Base-by-base conservation (phyloP, 805 yeast species). In the Wickerhamiella parazyma region DNA sequence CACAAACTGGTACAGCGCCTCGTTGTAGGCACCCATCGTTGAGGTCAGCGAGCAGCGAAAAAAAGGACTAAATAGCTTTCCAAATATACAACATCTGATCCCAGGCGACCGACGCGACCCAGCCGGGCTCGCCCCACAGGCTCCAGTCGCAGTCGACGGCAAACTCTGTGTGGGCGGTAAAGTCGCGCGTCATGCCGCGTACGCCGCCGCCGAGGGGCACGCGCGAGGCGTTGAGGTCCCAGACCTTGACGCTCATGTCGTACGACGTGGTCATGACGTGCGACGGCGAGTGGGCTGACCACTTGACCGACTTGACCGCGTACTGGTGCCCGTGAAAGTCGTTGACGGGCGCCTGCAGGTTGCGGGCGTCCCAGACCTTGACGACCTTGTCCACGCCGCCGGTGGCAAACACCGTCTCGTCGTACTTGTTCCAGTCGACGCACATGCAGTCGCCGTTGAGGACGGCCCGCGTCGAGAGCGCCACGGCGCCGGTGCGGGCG, bases 21-120 rank as follows among this genome's bases (percentile, higher is more conserved):
- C 36, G 22, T 39, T 21, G 36, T 39, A 39, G 21, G 35, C 20
- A 8, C 21, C 22, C 22, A 19, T 33, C 12, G 16, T 16, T 16
- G 6, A 16, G 12, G n/a, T 17, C 7, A 6, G 6, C 12, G 31
- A n/a, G 31, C 4, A n/a, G 31, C 14, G 12, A 16, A 3, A 28
- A 17, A 10, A 33, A 19, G 5, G 18, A 16, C 22, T 24, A 45
- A 6, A 31, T 29, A 18, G 38, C 51, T 52, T 81, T 86, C 94
- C 94, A 91, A 6, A 91, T 72, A 57, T 80, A 79, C 6, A 86
- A 78, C 80, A 84, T 85, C 56, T 89, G 94, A 64, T 89, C 98
- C 95, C 95, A 89, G 1, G 95, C 95, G 0, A 87, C 79, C 12
- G 95, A 78, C 8, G 91, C 94, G 14, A 80, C 86, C 86, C 91